Conservation (phyloP, 108 stramenopile species). For the Phaeodactylum tricornutum region DNA sequence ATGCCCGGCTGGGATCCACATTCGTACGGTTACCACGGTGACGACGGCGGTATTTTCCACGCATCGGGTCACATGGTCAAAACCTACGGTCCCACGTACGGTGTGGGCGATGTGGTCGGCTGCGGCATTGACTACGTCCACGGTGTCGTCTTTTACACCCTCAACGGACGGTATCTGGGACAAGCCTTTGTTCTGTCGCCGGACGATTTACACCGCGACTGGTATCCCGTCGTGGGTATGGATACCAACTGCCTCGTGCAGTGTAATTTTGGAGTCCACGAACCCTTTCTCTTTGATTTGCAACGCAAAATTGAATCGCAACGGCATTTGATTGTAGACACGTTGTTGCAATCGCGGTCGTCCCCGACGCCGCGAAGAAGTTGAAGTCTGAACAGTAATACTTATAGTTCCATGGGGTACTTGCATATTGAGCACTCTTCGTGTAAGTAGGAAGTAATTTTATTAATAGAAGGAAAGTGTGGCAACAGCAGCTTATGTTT, state of each 20-base stretch:
- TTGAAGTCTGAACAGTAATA: no score
- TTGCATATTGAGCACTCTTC: no score
- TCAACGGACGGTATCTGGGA: constrained; percentile 80
- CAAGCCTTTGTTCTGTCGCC: constrained; percentile 40
- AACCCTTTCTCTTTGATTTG: constrained; percentile 60
- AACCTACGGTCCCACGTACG: constrained; percentile 58
- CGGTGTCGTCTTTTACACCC: constrained; percentile 63
- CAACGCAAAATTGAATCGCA: no score
- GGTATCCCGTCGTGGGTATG: constrained; percentile 75
- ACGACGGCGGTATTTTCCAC: constrained; percentile 79
- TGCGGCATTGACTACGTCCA: constrained; percentile 67
- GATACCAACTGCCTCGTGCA: constrained; percentile 50
- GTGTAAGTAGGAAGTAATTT: no score
- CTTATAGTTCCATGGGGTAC: no score
- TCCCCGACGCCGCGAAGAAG: no score
- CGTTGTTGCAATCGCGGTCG: no score
- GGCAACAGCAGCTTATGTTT: no score
- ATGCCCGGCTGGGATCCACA: constrained; percentile 82
- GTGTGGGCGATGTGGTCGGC: constrained; percentile 75
- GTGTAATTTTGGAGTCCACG: constrained; percentile 47
- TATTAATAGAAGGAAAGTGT: no score
- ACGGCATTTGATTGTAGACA: no score
- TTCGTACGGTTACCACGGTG: constrained; percentile 73
- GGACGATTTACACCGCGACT: constrained; percentile 28
- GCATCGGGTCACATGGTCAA: constrained; percentile 51